These are phyloP conservation scores for Ogataea dorogensis DNA, from an alignment of 805 yeast genomes.

Conservation along the genomic window DNA sequence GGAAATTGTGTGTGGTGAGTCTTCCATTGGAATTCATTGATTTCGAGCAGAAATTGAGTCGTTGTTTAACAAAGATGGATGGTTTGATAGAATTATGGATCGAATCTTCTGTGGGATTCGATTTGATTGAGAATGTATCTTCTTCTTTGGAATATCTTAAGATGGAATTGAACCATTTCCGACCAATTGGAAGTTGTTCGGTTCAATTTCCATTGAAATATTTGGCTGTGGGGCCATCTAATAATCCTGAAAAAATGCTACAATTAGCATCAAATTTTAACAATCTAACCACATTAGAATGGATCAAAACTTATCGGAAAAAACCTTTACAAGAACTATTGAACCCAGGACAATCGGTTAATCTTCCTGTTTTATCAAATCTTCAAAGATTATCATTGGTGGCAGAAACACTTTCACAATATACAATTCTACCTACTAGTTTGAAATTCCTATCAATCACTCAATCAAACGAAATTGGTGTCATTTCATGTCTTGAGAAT, in stretches of 20 bases:
- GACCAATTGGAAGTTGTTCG: too few species aligned
- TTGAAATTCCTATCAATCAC: slow-evolving; percentile 18
- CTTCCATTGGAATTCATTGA: slow-evolving; percentile 31
- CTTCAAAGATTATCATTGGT: neutral
- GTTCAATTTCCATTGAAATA: neutral
- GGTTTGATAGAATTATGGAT: slow-evolving; percentile 6
- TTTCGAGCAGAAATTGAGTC: slow-evolving; percentile 21
- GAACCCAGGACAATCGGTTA: neutral
- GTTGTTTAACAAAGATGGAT: slow-evolving; percentile 4
- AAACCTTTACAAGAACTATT: neutral
- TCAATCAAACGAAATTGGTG: slow-evolving; percentile 16
- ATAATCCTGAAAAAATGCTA: neutral
- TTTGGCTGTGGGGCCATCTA: neutral
- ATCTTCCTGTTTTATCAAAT: neutral
- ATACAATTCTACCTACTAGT: slow-evolving; percentile 2
- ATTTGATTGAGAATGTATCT: slow-evolving; percentile 12
- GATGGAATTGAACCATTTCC: slow-evolving; percentile 10
- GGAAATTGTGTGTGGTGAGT: slow-evolving; percentile 16
- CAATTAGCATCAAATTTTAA: neutral
- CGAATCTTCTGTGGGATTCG: slow-evolving; percentile 17
- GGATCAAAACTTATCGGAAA: neutral
- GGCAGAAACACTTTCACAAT: neutral
- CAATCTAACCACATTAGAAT: neutral
- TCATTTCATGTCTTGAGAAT: slow-evolving; percentile 16
- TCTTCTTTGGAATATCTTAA: slow-evolving; percentile 5